A percentile compares a stretch with the other conserved stretches of the same genome.
Evolutionary conservation across 257 asterid genomes (phyloP).

Genomic region (Ilex asprella): DNA sequence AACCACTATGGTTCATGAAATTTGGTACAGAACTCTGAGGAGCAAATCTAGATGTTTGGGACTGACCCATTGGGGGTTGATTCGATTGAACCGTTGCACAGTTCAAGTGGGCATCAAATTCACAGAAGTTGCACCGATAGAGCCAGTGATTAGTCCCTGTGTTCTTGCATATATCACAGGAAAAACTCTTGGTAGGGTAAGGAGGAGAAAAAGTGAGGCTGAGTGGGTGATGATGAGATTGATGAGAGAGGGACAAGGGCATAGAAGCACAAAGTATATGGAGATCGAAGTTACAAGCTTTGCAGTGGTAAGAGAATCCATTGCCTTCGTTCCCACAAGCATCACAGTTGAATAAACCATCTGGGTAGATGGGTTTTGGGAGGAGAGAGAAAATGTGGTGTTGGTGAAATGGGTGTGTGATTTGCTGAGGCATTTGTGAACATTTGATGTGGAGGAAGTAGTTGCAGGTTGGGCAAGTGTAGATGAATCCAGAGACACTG

Average conservation of each 20-base stretch:
- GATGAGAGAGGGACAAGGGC: constrained; percentile 25
- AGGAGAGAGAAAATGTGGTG: constrained; percentile 34
- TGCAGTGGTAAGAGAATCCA: constrained; percentile 49
- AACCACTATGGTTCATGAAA: too few species aligned
- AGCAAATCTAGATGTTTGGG: too few species aligned
- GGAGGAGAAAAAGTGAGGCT: constrained; percentile 34
- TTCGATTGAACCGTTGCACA: constrained; percentile 23
- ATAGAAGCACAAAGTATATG: constrained; percentile 42
- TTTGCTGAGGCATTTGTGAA: constrained; percentile 40
- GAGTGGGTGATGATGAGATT: constrained; percentile 37
- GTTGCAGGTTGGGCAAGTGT: constrained; percentile 41
- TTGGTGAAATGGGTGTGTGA: constrained; percentile 48
- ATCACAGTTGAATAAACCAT: constrained; percentile 37
- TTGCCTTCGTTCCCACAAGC: constrained; percentile 32
- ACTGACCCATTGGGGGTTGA: background rate
- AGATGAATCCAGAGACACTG: constrained; percentile 25
- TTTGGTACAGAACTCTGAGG: too few species aligned
- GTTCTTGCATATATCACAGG: constrained; percentile 38
- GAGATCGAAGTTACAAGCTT: constrained; percentile 41
- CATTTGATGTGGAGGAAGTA: constrained; percentile 48
- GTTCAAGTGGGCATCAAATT: constrained; percentile 51
- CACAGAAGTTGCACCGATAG: constrained; percentile 42
- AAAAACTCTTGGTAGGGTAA: constrained; percentile 23
- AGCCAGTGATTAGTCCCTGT: constrained; percentile 42
- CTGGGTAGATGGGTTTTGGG: constrained; percentile 31